These are phyloP conservation scores for Reutealis trisperma DNA, from an alignment of 345 rosid genomes.

Conservation along the genomic window DNA sequence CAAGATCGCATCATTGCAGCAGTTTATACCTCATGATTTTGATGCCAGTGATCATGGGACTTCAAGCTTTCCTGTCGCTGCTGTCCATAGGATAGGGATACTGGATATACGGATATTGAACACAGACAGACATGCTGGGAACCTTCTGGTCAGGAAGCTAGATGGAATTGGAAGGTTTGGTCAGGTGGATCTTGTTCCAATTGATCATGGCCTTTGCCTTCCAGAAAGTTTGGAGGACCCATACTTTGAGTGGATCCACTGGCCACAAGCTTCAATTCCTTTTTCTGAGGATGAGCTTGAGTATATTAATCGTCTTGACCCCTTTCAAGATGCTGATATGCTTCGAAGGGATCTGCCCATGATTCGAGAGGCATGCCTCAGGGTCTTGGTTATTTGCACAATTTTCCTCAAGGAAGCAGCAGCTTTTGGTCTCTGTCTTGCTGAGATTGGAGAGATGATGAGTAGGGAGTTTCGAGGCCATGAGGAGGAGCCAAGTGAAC, in stretches of 20 bases:
- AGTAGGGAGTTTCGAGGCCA: conserved; percentile 45
- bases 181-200: conserved; percentile 43
- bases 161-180: conserved; percentile 36
- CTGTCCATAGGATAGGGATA: conserved; percentile 46
- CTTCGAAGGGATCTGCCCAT: conserved; percentile 46
- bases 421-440: conserved; percentile 39
- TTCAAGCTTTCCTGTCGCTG: conserved; percentile 45
- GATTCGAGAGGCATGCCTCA: conserved; percentile 44
- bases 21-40: conserved; percentile 48
- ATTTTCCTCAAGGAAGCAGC: conserved; percentile 44
- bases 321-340: conserved; percentile 44
- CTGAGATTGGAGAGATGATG: conserved; percentile 54
- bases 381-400: conserved; percentile 43
- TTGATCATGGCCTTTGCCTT: conserved; percentile 52
- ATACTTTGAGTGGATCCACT: conserved; percentile 50
- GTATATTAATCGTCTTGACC: conserved; percentile 40
- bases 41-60: conserved; percentile 55
- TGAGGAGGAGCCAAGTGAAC: conserved; percentile 44
- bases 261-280: conserved; percentile 55
- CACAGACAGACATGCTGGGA: conserved; percentile 49
- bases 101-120: conserved; percentile 43
- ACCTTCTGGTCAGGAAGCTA: conserved; percentile 43
- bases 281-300: conserved; percentile 47
- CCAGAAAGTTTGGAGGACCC: conserved; percentile 52
- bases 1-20: conserved; percentile 49